Conservation (phyloP, 768 basidiomycete genomes). For the Lactifluus subvellereus region DNA sequence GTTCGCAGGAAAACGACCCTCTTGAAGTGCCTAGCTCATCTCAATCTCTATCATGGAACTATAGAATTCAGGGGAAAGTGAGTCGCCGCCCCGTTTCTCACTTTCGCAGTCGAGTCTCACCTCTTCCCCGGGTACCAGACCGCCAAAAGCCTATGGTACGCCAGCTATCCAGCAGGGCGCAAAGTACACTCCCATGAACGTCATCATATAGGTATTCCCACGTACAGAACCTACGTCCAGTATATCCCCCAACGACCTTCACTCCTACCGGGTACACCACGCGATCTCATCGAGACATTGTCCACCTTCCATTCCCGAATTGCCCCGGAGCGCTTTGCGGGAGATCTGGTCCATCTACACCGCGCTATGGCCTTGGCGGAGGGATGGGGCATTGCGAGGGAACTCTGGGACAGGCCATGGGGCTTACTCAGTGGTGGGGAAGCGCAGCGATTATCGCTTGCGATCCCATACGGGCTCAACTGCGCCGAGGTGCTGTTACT, state of each 20-base stretch:
- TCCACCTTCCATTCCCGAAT: slow-evolving; percentile 43
- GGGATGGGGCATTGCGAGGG: slow-evolving; percentile 59
- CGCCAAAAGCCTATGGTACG: slow-evolving; percentile 46
- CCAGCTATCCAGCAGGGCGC: slow-evolving; percentile 4
- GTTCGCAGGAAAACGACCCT: slow-evolving; percentile 57
- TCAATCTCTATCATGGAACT: slow-evolving; percentile 63
- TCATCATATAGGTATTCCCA: slow-evolving; percentile 53
- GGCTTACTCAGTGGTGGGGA: slow-evolving; percentile 80
- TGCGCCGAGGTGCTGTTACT: slow-evolving; percentile 74
- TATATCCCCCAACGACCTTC: slow-evolving; percentile 90
- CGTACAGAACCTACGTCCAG: slow-evolving; percentile 69
- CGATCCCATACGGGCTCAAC: slow-evolving; percentile 64
- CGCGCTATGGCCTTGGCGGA: slow-evolving; percentile 46
- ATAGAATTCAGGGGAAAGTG: slow-evolving; percentile 65
- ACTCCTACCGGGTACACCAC: slow-evolving; percentile 75
- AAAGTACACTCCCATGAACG: not conserved
- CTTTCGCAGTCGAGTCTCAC: not conserved
- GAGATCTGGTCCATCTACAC: slow-evolving; percentile 25
- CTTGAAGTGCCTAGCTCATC: slow-evolving; percentile 78
- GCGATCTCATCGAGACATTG: slow-evolving; percentile 59
- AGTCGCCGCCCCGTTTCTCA: slow-evolving; percentile 25
- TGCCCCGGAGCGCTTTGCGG: slow-evolving; percentile 28
- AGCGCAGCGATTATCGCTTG: slow-evolving; percentile 74
- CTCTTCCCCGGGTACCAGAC: slow-evolving; percentile 31
- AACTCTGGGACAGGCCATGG: slow-evolving; percentile 80